phyloP scores from a whole-genome alignment of 2,329 filamentous ascomycete genomes.

The Dothistroma septosporum region DNA sequence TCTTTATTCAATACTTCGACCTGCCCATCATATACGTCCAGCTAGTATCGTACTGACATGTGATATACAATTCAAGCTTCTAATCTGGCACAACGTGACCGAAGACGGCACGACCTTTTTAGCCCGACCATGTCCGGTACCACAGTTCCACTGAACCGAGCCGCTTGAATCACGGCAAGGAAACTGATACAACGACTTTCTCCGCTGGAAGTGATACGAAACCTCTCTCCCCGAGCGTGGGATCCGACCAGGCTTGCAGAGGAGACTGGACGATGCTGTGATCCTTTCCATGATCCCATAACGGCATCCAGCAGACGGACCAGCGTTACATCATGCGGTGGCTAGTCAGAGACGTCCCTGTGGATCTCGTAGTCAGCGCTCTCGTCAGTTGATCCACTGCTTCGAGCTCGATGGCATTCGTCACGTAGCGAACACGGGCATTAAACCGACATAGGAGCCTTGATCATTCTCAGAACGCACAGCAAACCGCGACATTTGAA shows the following conservation, averaged over 20 bases:
- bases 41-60: neutral
- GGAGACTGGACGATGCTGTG: neutral
- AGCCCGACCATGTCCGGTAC: neutral
- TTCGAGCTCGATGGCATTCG: too few species aligned
- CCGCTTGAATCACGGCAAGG: neutral
- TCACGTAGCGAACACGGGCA: too few species aligned
- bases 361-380: too few species aligned
- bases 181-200: neutral
- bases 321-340: too few species aligned
- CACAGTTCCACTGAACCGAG: neutral
- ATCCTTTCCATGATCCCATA: neutral
- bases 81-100: too few species aligned
- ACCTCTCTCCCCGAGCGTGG: neutral
- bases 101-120: too few species aligned
- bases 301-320: too few species aligned
- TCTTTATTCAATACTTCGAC: neutral
- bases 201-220: neutral
- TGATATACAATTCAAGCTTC: neutral
- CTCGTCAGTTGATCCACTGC: too few species aligned
- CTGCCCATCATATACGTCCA: neutral
- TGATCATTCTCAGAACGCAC: too few species aligned
- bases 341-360: too few species aligned
- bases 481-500: too few species aligned
- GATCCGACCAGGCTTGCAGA: neutral
- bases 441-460: too few species aligned